Base-by-base conservation (phyloP, 148 eudicot species). In the Camellia japonica region DNA sequence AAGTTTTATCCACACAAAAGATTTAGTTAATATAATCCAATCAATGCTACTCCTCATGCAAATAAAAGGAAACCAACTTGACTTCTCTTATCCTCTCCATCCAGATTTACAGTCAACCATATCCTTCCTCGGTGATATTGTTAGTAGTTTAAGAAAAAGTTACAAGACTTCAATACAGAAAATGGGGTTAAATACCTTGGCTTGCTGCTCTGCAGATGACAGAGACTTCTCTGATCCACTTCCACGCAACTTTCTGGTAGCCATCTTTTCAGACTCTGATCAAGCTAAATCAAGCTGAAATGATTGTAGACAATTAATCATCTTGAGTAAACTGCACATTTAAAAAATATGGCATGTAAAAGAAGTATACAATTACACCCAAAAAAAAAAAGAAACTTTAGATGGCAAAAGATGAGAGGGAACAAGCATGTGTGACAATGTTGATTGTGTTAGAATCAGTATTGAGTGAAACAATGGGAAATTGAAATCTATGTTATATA, bases 151-250 rank as follows among this genome's bases (percentile, higher is more conserved):
- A 20, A 65, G 3, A 55, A 47, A 18, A 64, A 70, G 56, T 38
- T 44, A 30, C 2, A 55, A 51, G 47, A 42, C 41, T 51, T 52
- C 7, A 30, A 67, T 3, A 62, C 41, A 71, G 5, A 73, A 59
- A 60, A 23, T 78, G 61, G 44, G n/a, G 75, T 16, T 47, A 52
- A 43, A 20, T 67, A 81, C 87, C 84, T 85, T 85, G 14, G 84
- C 76, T 75, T 74, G 84, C 60, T 81, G 79, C 73, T 81, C 78
- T 19, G 72, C 78, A 30, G 30, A 46, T 60, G 86, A 23, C 42
- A 68, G 30, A 74, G 73, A 76, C 62, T 71, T 76, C 41, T 65
- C 71, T 42, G 52, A 7, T 54, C 51, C 76, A 54, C 16, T 54
- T 59, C 68, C 62, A 60, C 20, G 68, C 23, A 68, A 41, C 49